Base-by-base conservation (phyloP, 2,329 filamentous ascomycete species). In the Botrytis paeoniae region DNA sequence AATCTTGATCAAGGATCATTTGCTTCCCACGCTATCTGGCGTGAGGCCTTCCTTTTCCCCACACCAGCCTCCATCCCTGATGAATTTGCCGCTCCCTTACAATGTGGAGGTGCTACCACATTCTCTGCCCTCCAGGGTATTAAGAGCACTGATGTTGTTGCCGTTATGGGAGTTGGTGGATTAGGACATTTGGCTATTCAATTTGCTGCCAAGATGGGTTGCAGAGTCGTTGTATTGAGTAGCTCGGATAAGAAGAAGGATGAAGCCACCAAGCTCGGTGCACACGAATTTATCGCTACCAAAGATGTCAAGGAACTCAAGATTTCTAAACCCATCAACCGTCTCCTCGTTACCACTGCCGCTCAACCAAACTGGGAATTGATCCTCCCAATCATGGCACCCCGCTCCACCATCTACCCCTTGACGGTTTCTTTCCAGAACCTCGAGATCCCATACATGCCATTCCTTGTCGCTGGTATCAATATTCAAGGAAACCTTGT, bases 161-260 rank as follows among this genome's bases (percentile, higher is more conserved):
- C 80, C 7, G 75, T 82, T 62, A 83, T 91, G 22, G 89, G 88
- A 60, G 83, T 91, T 59, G 85, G 90, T 60, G 89, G 89, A 37
- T 82, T 90, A 3, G 89, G 88, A 2, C 89, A 90, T 78, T 80
- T 90, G 59, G 89, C 88, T 14, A 87, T 91, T 71, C 87, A 89
- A 75, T 90, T 89, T 76, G 88, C 88, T 0, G 81, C 84, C 12
- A 88, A 88, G 80, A 88, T 89, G 86, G 89, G 89, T n/a, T 89
- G 85, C 80, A 83, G 86, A 48, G 86, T 89, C 25, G 84, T 88
- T 57, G 88, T 88, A 6, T 85, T 90, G 78, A 87, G 85, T 4
- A 83, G 85, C 6, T 85, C 84, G 1, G 87, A 90, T 68, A 83
- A 82, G 76, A 93, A 93, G 84, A 87, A 87, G 80, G 86, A 88